Conservation (phyloP, 495 filamentous ascomycete genomes). For the Hypoxylon lenormandii region DNA sequence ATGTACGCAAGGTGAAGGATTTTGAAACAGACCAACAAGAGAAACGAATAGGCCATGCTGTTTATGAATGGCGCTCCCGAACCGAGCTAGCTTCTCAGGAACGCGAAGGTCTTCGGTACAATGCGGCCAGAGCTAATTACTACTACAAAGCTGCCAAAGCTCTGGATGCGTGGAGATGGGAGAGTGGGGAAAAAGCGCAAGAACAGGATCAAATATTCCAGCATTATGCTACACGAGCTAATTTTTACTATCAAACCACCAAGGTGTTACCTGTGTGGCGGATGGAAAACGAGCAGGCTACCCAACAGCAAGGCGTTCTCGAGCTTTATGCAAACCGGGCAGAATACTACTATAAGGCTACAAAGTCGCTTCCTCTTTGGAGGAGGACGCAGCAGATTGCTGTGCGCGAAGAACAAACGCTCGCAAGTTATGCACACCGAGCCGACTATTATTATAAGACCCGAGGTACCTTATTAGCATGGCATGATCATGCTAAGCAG, state of each 20-base stretch:
- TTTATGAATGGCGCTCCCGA: constrained; percentile 45
- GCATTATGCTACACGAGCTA: constrained; percentile 42
- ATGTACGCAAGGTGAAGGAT: constrained; percentile 73
- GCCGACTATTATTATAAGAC: constrained; percentile 50
- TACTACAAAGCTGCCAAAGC: constrained; percentile 34
- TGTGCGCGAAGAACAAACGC: constrained; percentile 31
- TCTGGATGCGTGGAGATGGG: constrained; percentile 43
- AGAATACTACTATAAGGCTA: constrained; percentile 44
- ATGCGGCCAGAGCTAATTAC: constrained; percentile 30
- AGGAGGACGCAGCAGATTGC: constrained; percentile 37
- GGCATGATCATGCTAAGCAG: constrained; percentile 44
- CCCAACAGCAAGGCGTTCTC: constrained; percentile 34
- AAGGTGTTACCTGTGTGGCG: constrained; percentile 48
- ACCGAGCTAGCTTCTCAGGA: constrained; percentile 26
- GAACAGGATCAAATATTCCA: constrained; percentile 33
- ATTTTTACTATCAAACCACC: constrained; percentile 46
- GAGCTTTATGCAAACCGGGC: constrained; percentile 39
- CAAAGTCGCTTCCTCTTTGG: constrained; percentile 49
- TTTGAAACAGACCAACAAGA: constrained; percentile 64
- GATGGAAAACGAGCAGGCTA: constrained; percentile 33
- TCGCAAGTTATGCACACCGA: constrained; percentile 38
- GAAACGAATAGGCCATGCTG: constrained; percentile 21
- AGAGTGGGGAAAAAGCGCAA: constrained; percentile 17
- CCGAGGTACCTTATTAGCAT: constrained; percentile 35
- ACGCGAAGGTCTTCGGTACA: constrained; percentile 26